Percentiles rank a stretch among this genome's conserved stretches.
phyloP scores from a whole-genome alignment of 139 green algal genomes.

The Chlamydomonas incerta region DNA sequence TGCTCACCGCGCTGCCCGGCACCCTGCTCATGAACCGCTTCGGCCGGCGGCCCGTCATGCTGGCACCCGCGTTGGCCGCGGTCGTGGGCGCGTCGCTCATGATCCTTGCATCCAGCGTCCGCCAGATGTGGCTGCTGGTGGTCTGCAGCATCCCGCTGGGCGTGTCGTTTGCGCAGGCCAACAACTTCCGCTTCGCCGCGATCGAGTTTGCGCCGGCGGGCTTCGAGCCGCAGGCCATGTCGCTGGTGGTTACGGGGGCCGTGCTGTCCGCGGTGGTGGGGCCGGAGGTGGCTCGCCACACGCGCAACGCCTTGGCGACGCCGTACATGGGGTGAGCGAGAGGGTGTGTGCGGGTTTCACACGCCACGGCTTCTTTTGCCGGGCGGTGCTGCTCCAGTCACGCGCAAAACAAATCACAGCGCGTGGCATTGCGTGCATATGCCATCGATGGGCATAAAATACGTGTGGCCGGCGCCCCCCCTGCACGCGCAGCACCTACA shows the following conservation, averaged over 20 bases:
- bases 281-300: constrained; percentile 11
- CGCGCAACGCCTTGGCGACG: neutral
- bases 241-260: constrained; percentile 9
- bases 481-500: too few species aligned
- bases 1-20: neutral
- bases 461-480: too few species aligned
- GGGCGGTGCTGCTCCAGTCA: too few species aligned
- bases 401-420: too few species aligned
- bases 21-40: neutral
- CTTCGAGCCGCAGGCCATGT: neutral
- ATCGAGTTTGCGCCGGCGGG: constrained; percentile 5
- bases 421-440: too few species aligned
- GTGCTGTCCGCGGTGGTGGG: neutral
- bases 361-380: too few species aligned
- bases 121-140: constrained; percentile 5
- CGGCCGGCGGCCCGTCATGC: neutral
- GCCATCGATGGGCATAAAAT: too few species aligned
- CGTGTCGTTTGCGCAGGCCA: constrained; percentile 12
- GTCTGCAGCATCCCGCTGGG: constrained; percentile 5
- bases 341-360: too few species aligned
- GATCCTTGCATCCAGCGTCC: neutral
- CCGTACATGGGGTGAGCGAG: neutral
- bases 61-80: neutral
- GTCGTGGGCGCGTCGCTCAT: neutral
- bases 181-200: constrained; percentile 13